Base-by-base conservation (phyloP, 2,329 filamentous ascomycete genomes). In the Penicillium frequentans region DNA sequence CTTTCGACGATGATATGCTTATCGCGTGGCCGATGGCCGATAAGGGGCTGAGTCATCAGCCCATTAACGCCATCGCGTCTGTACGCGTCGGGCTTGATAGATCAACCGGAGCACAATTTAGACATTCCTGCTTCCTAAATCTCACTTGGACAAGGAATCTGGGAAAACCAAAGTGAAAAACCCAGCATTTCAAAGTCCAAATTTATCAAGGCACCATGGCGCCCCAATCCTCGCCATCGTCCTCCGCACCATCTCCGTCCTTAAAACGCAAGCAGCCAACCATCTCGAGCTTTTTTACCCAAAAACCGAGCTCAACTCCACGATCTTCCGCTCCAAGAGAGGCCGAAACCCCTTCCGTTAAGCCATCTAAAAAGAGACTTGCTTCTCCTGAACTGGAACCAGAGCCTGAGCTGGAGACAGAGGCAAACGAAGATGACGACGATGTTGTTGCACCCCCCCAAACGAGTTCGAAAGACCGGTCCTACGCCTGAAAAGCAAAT, bases 271-370 rank as follows among this genome's bases (percentile, higher is more conserved):
- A 76, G 56, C 75, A 97, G 70, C 84, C 88, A 64, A 90, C 91
- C 1, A 88, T 97, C 59, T 95, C 91, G 3, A 93, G 87, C 70
- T 96, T 96, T 76, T 96, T 96, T 72, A 84, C 86, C 1, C 86
- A 85, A 14, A 87, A 83, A 57, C 59, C 75, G 1, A 63, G 70
- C 2, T 53, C 63, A n/a, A 60, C 64, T 2, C 63, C 45, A 19
- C 47, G n/a, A 51, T 39, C 64, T 26, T 58, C 60, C 35, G 19
- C 61, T 1, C 60, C 60, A 0, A 62, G 62, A 24, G 54, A 52
- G 27, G 23, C 44, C 37, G 57, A 49, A 14, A 47, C 57, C 14
- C 23, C 61, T 6, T 35, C 54, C 10, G 42, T 55, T 13, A 56
- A 47, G 7, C 14, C 47, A 23, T 52, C 55, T 2, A 55, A 59